Percentiles rank a stretch among this genome's conserved stretches.
phyloP scores from a whole-genome alignment of 371 early-diverging fungal genomes.

The Actinomucor elegans region DNA sequence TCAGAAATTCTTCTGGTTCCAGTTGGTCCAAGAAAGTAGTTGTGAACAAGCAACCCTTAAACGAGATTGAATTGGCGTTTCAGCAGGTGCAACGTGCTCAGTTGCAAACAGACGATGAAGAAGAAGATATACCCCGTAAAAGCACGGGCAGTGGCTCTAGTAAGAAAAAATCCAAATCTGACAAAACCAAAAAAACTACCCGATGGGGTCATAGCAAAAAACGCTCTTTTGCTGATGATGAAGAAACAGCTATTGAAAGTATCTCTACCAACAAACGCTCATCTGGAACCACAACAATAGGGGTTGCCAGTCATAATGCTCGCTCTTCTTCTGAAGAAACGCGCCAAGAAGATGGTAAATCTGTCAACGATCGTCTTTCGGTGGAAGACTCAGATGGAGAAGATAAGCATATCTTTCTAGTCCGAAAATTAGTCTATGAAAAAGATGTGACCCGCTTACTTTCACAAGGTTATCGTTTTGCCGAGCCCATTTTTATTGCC shows the following conservation, averaged over 20 bases:
- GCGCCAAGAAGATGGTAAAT: constrained; percentile 1
- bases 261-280: background rate
- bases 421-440: constrained; percentile 19
- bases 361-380: constrained; percentile 4
- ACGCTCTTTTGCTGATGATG: background rate
- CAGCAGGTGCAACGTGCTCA: background rate
- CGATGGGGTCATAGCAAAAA: background rate
- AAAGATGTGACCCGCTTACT: constrained; percentile 26
- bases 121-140: background rate
- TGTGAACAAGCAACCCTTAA: background rate
- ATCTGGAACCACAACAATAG: constrained; percentile 1
- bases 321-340: background rate
- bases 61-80: background rate
- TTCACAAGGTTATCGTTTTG: constrained; percentile 45
- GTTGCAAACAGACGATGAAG: background rate
- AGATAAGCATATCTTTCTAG: constrained; percentile 37
- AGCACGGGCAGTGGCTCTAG: background rate
- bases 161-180: background rate
- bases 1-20: background rate
- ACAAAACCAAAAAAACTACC: background rate
- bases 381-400: constrained; percentile 23
- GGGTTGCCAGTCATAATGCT: background rate
- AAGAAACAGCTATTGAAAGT: constrained; percentile 15
- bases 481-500: constrained; percentile 41
- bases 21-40: constrained; percentile 1